A percentile compares a stretch with the other conserved stretches of the same genome.
These are phyloP conservation scores for Hortaea sp. DNA, from an alignment of 2,329 filamentous ascomycete species.

Conservation along the genomic window DNA sequence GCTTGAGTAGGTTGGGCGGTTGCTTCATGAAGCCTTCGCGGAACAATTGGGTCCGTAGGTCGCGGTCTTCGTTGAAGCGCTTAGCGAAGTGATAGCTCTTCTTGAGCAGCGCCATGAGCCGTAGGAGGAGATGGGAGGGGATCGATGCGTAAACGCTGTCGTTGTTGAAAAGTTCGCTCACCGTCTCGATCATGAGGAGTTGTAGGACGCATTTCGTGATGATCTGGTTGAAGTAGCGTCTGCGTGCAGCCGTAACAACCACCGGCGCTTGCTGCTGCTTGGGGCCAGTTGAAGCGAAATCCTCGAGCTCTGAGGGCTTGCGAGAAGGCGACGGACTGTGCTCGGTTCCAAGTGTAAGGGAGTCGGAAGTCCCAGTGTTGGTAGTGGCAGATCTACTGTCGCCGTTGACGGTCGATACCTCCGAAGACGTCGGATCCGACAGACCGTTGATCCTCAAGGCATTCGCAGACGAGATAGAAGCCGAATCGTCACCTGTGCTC, in stretches of 20 bases:
- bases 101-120: constrained; percentile 88
- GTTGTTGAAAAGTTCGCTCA: constrained; percentile 97
- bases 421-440: constrained; percentile 9
- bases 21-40: constrained; percentile 99
- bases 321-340: constrained; percentile 2
- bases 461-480: constrained; percentile 20
- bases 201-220: constrained; percentile 97
- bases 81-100: constrained; percentile 95
- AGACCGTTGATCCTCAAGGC: constrained; percentile 35
- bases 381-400: constrained; percentile 4
- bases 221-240: constrained; percentile 97
- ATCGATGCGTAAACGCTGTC: constrained; percentile 91
- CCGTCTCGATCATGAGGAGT: constrained; percentile 97
- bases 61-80: constrained; percentile 95
- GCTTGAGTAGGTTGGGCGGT: constrained; percentile 92
- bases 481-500: constrained; percentile 8
- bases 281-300: constrained; percentile 61
- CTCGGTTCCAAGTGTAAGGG: constrained; percentile 4
- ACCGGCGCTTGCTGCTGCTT: constrained; percentile 73
- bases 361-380: constrained; percentile 5
- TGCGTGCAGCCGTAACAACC: constrained; percentile 82
- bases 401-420: constrained; percentile 13
- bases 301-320: constrained; percentile 53
- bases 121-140: constrained; percentile 76
- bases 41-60: constrained; percentile 88